Base-by-base conservation (phyloP, 2,329 filamentous ascomycete species). In the Capronia americana region DNA sequence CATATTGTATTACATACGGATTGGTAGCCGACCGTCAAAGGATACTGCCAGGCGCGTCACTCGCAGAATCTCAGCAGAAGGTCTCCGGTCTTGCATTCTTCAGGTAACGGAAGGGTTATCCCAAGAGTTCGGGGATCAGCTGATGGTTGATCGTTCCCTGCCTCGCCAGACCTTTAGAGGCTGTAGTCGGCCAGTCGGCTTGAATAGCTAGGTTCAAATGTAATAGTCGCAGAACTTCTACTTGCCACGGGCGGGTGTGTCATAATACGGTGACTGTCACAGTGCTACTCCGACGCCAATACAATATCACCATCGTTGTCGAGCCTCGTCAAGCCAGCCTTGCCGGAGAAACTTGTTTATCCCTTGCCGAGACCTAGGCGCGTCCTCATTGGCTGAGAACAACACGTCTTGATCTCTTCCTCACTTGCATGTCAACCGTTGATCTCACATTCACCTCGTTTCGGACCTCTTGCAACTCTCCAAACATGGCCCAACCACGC, bases 401-500 rank as follows among this genome's bases (percentile, higher is more conserved):
- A 12, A 53, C 58, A 61, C 58, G 58, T 61, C 58, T 54, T 50
- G 20, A 26, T 48, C 17, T 3, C 44, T 48, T 20, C 3, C 44
- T 26, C 24, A 28, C 26, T 26, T 12, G 32, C n/a, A 11, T 20
- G 10, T 12, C 32, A 34, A 34, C 32, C 32, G 10, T 34, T 10
- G 30, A 10, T 17, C 38, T 44, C 38, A n/a, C 17, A n/a, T n/a
- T 44, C 8, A 44, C 38, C n/a, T n/a, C 8, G 14, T 4, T 14
- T 50, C n/a, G 24, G 7, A 6, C 14, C 12, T 14, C 8, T 20
- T n/a, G 6, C 56, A 17, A 41, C 6, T 5, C 7, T 17, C n/a
- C 28, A 20, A 58, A 38, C 4, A 67, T 67, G 65, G 56, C 65
- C 17, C 65, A 64, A 46, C 34, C 66, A 26, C 62, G 58, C 57